Evolutionary conservation across 2,329 filamentous ascomycete species (phyloP).

Genomic region (Talaromyces islandicus): DNA sequence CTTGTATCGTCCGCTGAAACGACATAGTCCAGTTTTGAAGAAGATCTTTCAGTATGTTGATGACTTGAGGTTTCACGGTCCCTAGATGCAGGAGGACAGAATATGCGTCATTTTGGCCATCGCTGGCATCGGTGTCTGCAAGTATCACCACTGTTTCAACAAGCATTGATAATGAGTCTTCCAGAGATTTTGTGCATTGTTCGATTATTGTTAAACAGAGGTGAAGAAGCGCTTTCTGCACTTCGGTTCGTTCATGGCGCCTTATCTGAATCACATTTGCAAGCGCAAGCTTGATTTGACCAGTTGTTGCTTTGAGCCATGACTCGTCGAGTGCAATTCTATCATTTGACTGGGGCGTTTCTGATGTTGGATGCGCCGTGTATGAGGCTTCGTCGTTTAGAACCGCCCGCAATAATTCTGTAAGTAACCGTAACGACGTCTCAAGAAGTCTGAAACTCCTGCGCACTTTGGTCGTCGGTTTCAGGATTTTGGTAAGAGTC

Average conservation of each 20-base stretch:
- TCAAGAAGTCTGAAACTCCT: conserved; percentile 60
- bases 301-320: conserved; percentile 76
- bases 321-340: conserved; percentile 40
- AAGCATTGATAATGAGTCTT: conserved; percentile 63
- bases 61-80: conserved; percentile 55
- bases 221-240: conserved; percentile 60
- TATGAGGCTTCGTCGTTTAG: conserved; percentile 40
- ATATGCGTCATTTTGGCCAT: conserved; percentile 29
- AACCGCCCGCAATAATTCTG: conserved; percentile 37
- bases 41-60: conserved; percentile 60
- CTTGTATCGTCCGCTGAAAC: conserved; percentile 76
- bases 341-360: conserved; percentile 25
- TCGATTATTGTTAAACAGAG: conserved; percentile 72
- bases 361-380: conserved; percentile 14
- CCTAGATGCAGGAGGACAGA: conserved; percentile 54
- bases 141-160: conserved; percentile 77
- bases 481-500: conserved; percentile 67
- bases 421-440: conserved; percentile 55
- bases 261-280: conserved; percentile 71
- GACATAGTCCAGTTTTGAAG: conserved; percentile 77
- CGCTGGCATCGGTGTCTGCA: conserved; percentile 45
- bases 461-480: conserved; percentile 58
- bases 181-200: conserved; percentile 68
- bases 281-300: conserved; percentile 78
- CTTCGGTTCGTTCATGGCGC: conserved; percentile 61